Evolutionary conservation across 768 basidiomycete genomes (phyloP).

Genomic region (Tylopilus vinaceipallidus): DNA sequence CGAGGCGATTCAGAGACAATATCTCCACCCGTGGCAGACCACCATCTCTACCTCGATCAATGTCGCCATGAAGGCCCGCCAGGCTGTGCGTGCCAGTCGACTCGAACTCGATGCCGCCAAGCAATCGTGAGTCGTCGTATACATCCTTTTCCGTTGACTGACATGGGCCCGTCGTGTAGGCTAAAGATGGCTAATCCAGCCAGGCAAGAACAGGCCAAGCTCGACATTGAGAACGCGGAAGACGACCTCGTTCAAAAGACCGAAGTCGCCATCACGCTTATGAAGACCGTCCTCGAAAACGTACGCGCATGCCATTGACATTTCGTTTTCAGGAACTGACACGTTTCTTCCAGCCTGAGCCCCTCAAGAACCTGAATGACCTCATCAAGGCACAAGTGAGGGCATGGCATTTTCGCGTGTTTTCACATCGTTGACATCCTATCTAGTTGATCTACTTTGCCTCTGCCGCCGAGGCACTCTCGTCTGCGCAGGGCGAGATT

Average conservation of each 20-base stretch:
- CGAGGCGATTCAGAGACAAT: slow-evolving; percentile 58
- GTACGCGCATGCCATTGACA: slow-evolving; percentile 44
- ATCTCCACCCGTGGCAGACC: slow-evolving; percentile 83
- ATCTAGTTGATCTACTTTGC: slow-evolving; percentile 68
- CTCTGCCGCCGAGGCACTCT: slow-evolving; percentile 75
- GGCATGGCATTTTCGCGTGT: neutral
- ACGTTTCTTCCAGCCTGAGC: slow-evolving; percentile 69
- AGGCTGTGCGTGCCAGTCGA: slow-evolving; percentile 74
- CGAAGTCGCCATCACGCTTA: slow-evolving; percentile 92
- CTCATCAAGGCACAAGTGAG: slow-evolving; percentile 85
- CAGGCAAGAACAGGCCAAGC: slow-evolving; percentile 87
- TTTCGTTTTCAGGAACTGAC: neutral
- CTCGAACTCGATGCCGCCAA: slow-evolving; percentile 91
- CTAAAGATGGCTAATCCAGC: slow-evolving; percentile 73
- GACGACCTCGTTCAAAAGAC: slow-evolving; percentile 98
- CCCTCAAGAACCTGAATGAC: slow-evolving; percentile 90
- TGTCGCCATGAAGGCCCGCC: slow-evolving; percentile 90
- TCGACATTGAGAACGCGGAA: slow-evolving; percentile 91
- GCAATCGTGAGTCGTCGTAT: slow-evolving; percentile 57
- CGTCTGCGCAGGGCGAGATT: slow-evolving; percentile 84
- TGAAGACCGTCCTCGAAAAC: slow-evolving; percentile 99
- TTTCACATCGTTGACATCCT: slow-evolving; percentile 5
- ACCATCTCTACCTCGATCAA: slow-evolving; percentile 81
- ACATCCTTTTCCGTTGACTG: neutral
- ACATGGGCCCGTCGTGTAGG: slow-evolving; percentile 40